Conservation (phyloP, 2,329 filamentous ascomycete genomes). For the Magnaporthiopsis incrustans region DNA sequence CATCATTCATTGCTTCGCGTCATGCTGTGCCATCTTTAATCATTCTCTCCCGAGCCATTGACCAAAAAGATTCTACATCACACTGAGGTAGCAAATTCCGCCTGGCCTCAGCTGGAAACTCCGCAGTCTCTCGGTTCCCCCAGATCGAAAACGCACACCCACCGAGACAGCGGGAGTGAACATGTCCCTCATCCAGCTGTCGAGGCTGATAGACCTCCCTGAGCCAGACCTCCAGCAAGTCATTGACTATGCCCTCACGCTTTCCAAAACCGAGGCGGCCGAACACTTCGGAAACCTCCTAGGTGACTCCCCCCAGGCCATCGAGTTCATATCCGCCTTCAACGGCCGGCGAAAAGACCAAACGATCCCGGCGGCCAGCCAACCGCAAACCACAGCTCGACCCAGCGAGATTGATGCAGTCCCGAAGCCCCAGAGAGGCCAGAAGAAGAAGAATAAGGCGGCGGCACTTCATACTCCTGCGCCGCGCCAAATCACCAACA, state of each 20-base stretch:
- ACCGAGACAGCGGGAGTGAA: neutral
- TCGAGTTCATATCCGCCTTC: slow-evolving; percentile 75
- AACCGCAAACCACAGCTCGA: slow-evolving; percentile 2
- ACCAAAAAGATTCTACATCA: neutral
- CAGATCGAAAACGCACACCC: neutral
- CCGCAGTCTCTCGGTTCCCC: neutral
- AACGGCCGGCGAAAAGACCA: slow-evolving; percentile 56
- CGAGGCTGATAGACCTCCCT: slow-evolving; percentile 74
- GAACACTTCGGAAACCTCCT: slow-evolving; percentile 84
- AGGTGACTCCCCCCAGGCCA: slow-evolving; percentile 69
- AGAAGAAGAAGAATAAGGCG: slow-evolving; percentile 51
- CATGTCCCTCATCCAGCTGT: slow-evolving; percentile 61
- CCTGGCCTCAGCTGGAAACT: neutral
- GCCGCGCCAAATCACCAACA: slow-evolving; percentile 54
- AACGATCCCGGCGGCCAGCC: slow-evolving; percentile 11
- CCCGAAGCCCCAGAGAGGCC: slow-evolving; percentile 39
- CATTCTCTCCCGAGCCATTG: neutral
- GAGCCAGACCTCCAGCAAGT: slow-evolving; percentile 78
- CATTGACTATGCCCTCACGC: slow-evolving; percentile 68
- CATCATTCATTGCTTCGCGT: neutral
- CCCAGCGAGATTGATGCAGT: slow-evolving; percentile 27
- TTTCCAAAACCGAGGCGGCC: slow-evolving; percentile 70
- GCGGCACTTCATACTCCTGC: slow-evolving; percentile 57
- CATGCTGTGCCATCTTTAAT: neutral
- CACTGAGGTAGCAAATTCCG: neutral